These are phyloP conservation scores for Paramyrothecium roridum DNA, from an alignment of 2,329 filamentous ascomycete species.

Conservation along the genomic window DNA sequence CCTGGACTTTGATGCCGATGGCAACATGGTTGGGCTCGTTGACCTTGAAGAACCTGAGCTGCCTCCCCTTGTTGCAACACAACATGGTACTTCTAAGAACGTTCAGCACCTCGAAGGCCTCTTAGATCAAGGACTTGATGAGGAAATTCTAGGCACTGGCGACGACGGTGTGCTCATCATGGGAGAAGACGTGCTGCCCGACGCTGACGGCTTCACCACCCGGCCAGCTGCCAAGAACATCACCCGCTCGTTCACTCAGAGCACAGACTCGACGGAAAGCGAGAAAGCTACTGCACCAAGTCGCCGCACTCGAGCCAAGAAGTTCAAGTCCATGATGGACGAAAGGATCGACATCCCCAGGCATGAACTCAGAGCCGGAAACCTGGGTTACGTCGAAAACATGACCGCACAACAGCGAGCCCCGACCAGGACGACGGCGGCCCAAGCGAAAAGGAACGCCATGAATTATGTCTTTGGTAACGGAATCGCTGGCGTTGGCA, in stretches of 20 bases:
- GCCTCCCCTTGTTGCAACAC: conserved; percentile 30
- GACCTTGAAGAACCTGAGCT: conserved; percentile 40
- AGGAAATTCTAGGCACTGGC: conserved; percentile 7
- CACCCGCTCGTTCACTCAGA: conserved; percentile 10
- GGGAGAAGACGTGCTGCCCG: conserved; percentile 33
- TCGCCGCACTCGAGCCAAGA: conserved; percentile 20
- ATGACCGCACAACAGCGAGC: conserved; percentile 44
- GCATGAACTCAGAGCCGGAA: conserved; percentile 36
- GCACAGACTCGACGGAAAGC: conserved; percentile 17
- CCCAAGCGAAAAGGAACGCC: conserved; percentile 37
- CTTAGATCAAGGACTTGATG: conserved; percentile 7
- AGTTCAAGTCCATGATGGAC: conserved; percentile 25
- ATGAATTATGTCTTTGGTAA: conserved; percentile 23
- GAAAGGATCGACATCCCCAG: conserved; percentile 28
- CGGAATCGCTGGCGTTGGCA: conserved; percentile 30
- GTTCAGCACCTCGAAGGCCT: conserved; percentile 6
- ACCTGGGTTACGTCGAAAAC: conserved; percentile 43
- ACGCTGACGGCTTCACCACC: conserved; percentile 30
- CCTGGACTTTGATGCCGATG: conserved; percentile 48
- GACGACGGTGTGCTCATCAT: conserved; percentile 32
- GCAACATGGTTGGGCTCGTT: conserved; percentile 41
- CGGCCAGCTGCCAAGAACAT: conserved; percentile 11
- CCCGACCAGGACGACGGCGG: conserved; percentile 17
- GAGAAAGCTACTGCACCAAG: conserved; percentile 13
- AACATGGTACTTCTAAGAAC: conserved; percentile 4